A percentile compares a stretch with the other conserved stretches of the same genome.
Conservation (phyloP, 768 basidiomycete species). For the Termitomyces sp. region DNA sequence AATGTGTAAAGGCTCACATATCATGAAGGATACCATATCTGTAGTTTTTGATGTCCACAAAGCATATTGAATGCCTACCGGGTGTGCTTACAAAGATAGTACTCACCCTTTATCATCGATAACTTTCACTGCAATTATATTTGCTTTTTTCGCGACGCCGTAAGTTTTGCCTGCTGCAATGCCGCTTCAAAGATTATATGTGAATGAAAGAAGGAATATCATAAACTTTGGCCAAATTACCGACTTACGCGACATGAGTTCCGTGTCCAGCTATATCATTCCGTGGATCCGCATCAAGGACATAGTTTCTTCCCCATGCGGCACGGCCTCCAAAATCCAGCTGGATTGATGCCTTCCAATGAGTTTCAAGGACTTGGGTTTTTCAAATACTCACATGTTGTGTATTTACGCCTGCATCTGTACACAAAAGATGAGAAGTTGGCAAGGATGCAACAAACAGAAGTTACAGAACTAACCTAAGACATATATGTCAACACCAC, state of each 20-base stretch:
- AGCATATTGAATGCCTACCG: neutral
- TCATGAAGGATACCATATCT: neutral
- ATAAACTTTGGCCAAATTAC: too few species aligned
- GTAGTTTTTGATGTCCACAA: neutral
- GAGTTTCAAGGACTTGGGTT: too few species aligned
- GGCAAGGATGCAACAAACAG: too few species aligned
- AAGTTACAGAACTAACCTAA: neutral
- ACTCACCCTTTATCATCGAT: neutral
- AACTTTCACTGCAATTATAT: neutral
- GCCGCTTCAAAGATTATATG: neutral
- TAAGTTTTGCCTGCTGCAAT: neutral
- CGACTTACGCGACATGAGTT: neutral
- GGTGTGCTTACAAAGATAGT: neutral
- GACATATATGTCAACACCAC: neutral
- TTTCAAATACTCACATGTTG: too few species aligned
- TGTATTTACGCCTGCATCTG: neutral
- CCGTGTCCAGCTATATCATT: neutral
- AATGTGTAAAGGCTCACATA: neutral
- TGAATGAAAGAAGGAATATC: too few species aligned
- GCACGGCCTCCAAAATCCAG: too few species aligned
- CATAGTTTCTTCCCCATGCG: neutral
- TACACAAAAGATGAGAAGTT: neutral
- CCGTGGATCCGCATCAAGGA: neutral
- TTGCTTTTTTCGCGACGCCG: neutral
- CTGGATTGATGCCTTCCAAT: too few species aligned